Conservation (phyloP, 345 rosid species). For the Brassica rapa region DNA sequence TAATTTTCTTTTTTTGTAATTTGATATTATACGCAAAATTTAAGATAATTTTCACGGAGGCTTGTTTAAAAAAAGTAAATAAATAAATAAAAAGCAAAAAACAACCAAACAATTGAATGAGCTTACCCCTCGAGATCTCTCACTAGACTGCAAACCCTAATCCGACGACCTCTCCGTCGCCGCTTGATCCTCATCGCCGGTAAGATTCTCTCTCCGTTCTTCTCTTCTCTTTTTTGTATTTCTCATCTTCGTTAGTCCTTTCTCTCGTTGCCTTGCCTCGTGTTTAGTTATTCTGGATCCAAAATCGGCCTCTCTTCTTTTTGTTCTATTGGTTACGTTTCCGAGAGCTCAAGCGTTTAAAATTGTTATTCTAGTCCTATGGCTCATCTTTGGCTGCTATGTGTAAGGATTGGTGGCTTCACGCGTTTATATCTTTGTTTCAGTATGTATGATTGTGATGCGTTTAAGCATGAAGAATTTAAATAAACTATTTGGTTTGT, state of each 20-base stretch:
- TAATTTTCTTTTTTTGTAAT: too few species aligned
- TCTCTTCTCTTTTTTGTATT: background rate
- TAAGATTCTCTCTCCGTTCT: conserved; percentile 16
- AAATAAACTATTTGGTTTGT: background rate
- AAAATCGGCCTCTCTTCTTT: background rate
- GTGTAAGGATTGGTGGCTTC: background rate
- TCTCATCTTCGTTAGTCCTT: background rate
- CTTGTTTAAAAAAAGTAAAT: too few species aligned
- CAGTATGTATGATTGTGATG: background rate
- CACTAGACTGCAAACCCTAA: conserved; percentile 36
- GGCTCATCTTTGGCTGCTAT: background rate
- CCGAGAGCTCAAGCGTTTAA: background rate
- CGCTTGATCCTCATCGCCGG: conserved; percentile 22
- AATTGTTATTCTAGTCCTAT: background rate
- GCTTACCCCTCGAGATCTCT: conserved; percentile 11
- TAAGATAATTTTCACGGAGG: too few species aligned
- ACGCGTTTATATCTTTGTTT: background rate
- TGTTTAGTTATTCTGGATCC: background rate
- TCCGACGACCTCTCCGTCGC: conserved; percentile 26
- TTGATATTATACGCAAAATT: too few species aligned
- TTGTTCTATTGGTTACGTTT: background rate
- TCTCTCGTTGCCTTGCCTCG: background rate
- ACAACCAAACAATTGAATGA: conserved; percentile 8
- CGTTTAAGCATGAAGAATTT: background rate
- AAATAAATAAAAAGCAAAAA: background rate